Evolutionary conservation across 2,329 filamentous ascomycete species (phyloP).

Genomic region (Macrophomina phaseolina): DNA sequence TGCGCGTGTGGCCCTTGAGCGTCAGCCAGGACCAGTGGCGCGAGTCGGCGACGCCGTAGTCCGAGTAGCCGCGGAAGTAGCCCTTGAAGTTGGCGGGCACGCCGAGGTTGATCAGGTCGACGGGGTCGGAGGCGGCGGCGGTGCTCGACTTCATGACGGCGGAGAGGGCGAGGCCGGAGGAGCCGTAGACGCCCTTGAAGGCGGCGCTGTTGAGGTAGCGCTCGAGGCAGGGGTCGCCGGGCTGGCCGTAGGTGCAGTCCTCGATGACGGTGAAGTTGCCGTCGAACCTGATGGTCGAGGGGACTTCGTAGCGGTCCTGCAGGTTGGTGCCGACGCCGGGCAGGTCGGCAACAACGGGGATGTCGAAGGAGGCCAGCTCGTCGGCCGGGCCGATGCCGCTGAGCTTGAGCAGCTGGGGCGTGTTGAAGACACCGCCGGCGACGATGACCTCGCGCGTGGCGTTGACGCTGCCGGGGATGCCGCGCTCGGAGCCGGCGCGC

Average conservation of each 20-base stretch:
- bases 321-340: slow-evolving; percentile 69
- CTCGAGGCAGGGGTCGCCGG: slow-evolving; percentile 51
- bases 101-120: slow-evolving; percentile 62
- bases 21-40: slow-evolving; percentile 56
- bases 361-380: slow-evolving; percentile 60
- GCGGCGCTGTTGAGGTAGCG: slow-evolving; percentile 45
- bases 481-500: slow-evolving; percentile 31
- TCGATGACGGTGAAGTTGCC: slow-evolving; percentile 44
- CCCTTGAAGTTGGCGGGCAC: slow-evolving; percentile 61
- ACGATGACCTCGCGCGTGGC: slow-evolving; percentile 55
- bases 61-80: slow-evolving; percentile 61
- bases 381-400: slow-evolving; percentile 65
- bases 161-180: slow-evolving; percentile 60
- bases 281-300: slow-evolving; percentile 53
- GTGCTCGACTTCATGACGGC: slow-evolving; percentile 45
- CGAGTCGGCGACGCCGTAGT: slow-evolving; percentile 49
- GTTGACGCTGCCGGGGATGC: slow-evolving; percentile 46
- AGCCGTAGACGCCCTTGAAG: slow-evolving; percentile 48
- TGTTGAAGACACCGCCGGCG: slow-evolving; percentile 63
- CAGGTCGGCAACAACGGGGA: slow-evolving; percentile 60
- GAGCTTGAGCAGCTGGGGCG: slow-evolving; percentile 68
- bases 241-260: slow-evolving; percentile 45
- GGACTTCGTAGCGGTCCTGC: slow-evolving; percentile 65
- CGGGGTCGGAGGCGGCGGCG: slow-evolving; percentile 50
- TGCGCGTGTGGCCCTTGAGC: slow-evolving; percentile 68